A percentile compares a stretch with the other conserved stretches of the same genome.
Evolutionary conservation across 2,329 filamentous ascomycete genomes (phyloP).

Genomic region (Pseudogymnoascus sp.): DNA sequence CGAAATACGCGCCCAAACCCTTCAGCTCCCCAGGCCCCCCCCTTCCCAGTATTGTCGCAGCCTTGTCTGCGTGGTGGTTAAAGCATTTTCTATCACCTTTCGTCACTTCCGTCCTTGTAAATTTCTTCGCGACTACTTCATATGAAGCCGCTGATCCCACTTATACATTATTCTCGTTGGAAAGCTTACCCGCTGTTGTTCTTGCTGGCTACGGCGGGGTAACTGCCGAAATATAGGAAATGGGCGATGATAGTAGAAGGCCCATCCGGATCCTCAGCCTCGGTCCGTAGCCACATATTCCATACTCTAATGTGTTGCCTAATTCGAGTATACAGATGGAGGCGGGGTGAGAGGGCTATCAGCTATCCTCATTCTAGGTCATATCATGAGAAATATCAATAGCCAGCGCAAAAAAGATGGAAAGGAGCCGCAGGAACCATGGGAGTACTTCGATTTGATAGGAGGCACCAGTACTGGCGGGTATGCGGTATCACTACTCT

Average conservation of each 20-base stretch:
- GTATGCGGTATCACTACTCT: neutral
- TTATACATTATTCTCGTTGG: neutral
- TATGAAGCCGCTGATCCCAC: too few relatives aligned
- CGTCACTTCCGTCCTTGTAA: neutral
- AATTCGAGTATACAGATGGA: neutral
- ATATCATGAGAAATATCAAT: neutral
- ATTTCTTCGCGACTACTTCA: neutral
- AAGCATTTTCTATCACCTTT: neutral
- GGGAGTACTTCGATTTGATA: constrained; percentile 46
- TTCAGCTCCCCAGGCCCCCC: neutral
- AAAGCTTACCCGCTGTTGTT: neutral
- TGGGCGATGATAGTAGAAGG: neutral
- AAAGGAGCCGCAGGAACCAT: constrained; percentile 25
- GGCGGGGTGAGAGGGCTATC: neutral
- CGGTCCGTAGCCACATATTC: neutral
- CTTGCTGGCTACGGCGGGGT: neutral
- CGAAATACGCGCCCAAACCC: neutral
- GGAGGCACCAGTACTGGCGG: constrained; percentile 45
- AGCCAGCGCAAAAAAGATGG: neutral
- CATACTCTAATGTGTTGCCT: neutral
- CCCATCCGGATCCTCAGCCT: neutral
- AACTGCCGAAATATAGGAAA: neutral
- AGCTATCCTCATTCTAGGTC: neutral
- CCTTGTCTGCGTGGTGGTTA: neutral
- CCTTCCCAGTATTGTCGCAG: neutral